phyloP scores from a whole-genome alignment of 2,329 filamentous ascomycete genomes.

The Seiridium unicorne region DNA sequence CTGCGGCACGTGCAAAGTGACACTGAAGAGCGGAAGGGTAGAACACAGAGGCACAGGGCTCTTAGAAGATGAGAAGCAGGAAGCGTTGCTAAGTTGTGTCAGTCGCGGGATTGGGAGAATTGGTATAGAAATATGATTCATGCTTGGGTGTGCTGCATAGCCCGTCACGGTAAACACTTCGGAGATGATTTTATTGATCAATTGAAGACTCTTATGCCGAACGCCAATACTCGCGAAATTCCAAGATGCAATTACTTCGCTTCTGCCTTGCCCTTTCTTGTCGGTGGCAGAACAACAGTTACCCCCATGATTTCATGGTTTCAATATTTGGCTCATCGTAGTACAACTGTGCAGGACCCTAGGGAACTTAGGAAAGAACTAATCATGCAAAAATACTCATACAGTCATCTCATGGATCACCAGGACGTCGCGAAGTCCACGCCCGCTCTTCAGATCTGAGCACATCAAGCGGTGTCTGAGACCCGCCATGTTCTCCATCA shows the following conservation, averaged over 20 bases:
- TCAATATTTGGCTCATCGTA: neutral
- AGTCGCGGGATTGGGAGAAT: slow-evolving; percentile 51
- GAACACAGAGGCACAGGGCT: slow-evolving; percentile 50
- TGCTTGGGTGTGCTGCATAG: neutral
- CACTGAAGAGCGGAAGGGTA: slow-evolving; percentile 39
- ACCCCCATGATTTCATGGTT: too few relatives aligned
- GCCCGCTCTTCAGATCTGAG: neutral
- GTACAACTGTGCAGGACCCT: neutral
- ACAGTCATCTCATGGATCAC: slow-evolving; percentile 6
- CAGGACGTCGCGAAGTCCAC: neutral
- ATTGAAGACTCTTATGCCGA: neutral
- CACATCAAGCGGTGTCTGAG: slow-evolving; percentile 1
- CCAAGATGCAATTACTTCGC: neutral
- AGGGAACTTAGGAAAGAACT: neutral
- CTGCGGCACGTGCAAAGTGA: slow-evolving; percentile 50
- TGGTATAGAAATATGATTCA: slow-evolving; percentile 38
- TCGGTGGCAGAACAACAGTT: neutral
- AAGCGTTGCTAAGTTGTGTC: slow-evolving; percentile 49
- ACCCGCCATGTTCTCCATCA: neutral
- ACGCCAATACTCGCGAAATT: neutral
- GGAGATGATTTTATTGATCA: too few relatives aligned
- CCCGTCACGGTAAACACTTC: too few relatives aligned
- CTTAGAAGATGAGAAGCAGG: slow-evolving; percentile 40
- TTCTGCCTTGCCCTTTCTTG: neutral
- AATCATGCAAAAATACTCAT: slow-evolving; percentile 4